Evolutionary conservation across 2,329 filamentous ascomycete species (phyloP), one percentile per base, ranked within the genome.

Genomic region (Fusarium devonianum): DNA sequence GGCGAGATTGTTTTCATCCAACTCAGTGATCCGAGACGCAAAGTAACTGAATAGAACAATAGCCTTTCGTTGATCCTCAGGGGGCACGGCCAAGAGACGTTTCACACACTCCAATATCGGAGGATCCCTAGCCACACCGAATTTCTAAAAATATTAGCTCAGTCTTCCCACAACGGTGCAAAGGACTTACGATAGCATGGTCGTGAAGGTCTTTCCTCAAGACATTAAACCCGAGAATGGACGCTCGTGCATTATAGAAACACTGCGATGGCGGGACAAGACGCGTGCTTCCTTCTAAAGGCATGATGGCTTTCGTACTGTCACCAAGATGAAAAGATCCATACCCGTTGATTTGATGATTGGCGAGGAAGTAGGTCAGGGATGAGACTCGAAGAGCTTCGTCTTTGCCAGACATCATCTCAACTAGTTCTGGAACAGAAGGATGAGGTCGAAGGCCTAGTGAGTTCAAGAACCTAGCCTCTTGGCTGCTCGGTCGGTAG

Each of bases 91-190:
- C 19, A 93, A 75, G 29, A 99, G 75, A 18, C 84, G 81, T 29
- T 88, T 85, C 10, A 95, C 83, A 66, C 92, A 96, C 18, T 87
- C 83, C 1, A 78, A 77, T 53, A 97, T 88, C 0, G 86, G 84
- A 1, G 95, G 94, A 69, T 99, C 87, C 42, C 82, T 74, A n/a
- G 82, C 81, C 5, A 99, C 92, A 1, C 92, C 92, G 64, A 99
- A 92, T 73, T 94, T 93, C 44, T 80, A 29, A 22, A 8, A 10
- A 28, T 14, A 28, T 63, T 57, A 63, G 60, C 21, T 6, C 12
- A 14, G 17, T 2, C 3, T 26, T n/a, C 4, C 2, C 14, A 3
- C 26, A 10, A 4, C 33, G 53, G 58, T 19, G 19, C 21, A 4
- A 16, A n/a, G n/a, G n/a, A 60, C 75, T 66, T 69, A 78, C 75